Percentiles rank a stretch among this genome's conserved stretches.
phyloP scores from a whole-genome alignment of 345 rosid species.

The Corchorus olitorius region DNA sequence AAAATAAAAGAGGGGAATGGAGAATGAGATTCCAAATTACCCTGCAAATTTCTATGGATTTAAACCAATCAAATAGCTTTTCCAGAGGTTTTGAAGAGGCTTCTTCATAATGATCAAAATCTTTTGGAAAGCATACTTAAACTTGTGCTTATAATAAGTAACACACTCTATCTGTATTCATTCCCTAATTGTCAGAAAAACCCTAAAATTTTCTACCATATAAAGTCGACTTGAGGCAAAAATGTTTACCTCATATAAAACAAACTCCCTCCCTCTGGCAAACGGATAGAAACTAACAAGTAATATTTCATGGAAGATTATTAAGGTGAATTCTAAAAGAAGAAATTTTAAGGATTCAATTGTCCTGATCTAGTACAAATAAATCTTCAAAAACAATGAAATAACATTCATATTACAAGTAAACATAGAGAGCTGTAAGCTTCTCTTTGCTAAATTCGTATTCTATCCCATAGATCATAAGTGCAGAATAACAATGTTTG shows the following conservation, averaged over 20 bases:
- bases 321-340: background rate
- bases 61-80: too few relatives aligned
- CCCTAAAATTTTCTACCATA: background rate
- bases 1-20: too few relatives aligned
- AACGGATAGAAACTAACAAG: background rate
- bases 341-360: background rate
- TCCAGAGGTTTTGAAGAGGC: too few relatives aligned
- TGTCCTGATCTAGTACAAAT: too few relatives aligned
- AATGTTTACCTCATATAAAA: background rate
- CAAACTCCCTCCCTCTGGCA: background rate
- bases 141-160: background rate
- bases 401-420: conserved; percentile 2
- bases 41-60: too few relatives aligned
- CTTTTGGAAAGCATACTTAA: background rate
- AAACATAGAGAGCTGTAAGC: background rate
- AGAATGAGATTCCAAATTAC: too few relatives aligned
- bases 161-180: conserved; percentile 1
- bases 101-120: background rate
- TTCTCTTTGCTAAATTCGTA: background rate
- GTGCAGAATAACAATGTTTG: background rate
- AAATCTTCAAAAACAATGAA: background rate
- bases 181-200: background rate
- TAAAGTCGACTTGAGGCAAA: background rate
- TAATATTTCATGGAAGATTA: background rate
- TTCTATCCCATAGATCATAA: background rate